Evolutionary conservation across 192 early-diverging fungal species (phyloP).

Genomic region (Umbelopsis isabellina): DNA sequence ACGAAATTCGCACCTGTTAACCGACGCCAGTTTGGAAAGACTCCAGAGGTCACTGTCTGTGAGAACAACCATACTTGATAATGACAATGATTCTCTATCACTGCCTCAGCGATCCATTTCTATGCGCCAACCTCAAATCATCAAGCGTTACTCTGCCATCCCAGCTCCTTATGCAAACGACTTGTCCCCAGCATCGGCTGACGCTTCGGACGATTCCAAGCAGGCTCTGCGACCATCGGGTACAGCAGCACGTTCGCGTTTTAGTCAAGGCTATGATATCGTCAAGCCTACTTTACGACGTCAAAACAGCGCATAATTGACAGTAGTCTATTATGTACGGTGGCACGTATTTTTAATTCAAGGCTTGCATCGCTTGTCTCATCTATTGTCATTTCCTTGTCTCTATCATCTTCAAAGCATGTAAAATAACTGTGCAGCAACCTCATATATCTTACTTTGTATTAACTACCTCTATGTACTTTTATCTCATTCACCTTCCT

Average conservation of each 20-base stretch:
- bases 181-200: neutral
- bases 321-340: too few species aligned
- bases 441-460: too few species aligned
- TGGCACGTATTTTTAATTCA: too few species aligned
- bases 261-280: constrained; percentile 10
- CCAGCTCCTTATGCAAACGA: constrained; percentile 7
- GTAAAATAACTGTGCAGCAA: too few species aligned
- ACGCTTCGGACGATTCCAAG: neutral
- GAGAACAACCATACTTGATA: neutral
- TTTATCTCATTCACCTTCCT: too few species aligned
- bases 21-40: neutral
- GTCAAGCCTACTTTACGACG: neutral
- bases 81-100: neutral
- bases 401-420: too few species aligned
- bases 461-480: too few species aligned
- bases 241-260: neutral
- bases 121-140: constrained; percentile 12
- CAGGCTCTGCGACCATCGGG: neutral
- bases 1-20: neutral
- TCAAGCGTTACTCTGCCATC: neutral
- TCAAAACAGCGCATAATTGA: neutral
- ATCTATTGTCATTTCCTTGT: too few species aligned
- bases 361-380: too few species aligned
- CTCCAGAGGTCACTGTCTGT: constrained; percentile 12
- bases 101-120: constrained; percentile 4